These are phyloP conservation scores for Xylariomycetidae sp. DNA, from an alignment of 2,329 filamentous ascomycete genomes.

Conservation along the genomic window DNA sequence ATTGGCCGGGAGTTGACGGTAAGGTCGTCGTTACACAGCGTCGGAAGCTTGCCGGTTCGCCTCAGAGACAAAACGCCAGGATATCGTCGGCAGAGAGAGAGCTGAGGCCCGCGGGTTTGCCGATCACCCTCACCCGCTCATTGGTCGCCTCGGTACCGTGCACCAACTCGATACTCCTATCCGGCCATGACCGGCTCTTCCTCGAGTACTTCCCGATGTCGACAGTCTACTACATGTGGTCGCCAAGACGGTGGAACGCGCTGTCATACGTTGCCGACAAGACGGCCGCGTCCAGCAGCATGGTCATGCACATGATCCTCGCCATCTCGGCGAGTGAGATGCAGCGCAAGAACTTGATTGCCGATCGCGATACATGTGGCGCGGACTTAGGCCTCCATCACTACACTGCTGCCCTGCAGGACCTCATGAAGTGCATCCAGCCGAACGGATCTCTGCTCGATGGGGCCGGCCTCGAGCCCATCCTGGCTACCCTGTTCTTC, in stretches of 20 bases:
- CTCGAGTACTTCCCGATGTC: slow-evolving; percentile 6
- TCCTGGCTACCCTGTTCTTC: slow-evolving; percentile 3
- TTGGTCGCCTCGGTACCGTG: no score
- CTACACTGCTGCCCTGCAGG: slow-evolving; percentile 1
- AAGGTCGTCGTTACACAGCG: no score
- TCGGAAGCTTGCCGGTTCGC: neutral
- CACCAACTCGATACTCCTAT: neutral
- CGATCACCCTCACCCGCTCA: neutral
- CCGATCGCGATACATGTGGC: neutral
- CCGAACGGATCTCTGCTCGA: neutral
- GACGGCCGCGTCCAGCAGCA: slow-evolving; percentile 5
- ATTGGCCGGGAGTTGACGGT: slow-evolving; percentile 2
- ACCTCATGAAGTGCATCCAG: neutral
- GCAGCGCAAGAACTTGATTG: neutral
- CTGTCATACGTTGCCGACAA: slow-evolving; percentile 1
- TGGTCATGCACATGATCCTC: slow-evolving; percentile 6
- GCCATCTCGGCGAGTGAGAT: slow-evolving; percentile 4
- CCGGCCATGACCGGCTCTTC: slow-evolving; percentile 2
- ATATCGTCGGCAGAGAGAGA: neutral
- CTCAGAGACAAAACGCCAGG: neutral
- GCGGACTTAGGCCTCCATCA: slow-evolving; percentile 1
- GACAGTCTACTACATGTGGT: slow-evolving; percentile 3
- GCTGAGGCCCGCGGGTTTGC: neutral
- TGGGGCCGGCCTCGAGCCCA: neutral
- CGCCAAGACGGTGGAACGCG: slow-evolving; percentile 1